A percentile compares a stretch with the other conserved stretches of the same genome.
Conservation (phyloP, 257 asterid species). For the Rehmannia glutinosa region DNA sequence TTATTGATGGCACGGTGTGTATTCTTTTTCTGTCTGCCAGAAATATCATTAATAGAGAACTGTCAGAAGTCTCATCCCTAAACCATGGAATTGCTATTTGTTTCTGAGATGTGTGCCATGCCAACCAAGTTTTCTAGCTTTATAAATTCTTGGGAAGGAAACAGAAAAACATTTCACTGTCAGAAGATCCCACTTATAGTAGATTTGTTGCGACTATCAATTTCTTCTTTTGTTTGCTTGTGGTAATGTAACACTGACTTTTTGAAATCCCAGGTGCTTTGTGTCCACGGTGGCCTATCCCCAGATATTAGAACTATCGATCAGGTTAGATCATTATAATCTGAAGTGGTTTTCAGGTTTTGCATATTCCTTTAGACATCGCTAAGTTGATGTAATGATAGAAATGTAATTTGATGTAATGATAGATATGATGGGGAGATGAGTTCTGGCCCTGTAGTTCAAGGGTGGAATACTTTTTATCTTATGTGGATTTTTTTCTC, state of each 20-base stretch:
- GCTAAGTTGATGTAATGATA: not conserved
- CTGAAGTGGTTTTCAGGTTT: not conserved
- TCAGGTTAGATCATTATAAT: conserved; percentile 54
- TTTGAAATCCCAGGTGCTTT: conserved; percentile 64
- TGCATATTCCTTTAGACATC: not conserved
- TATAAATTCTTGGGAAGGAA: not conserved
- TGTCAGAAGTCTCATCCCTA: no score
- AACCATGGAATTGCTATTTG: no score
- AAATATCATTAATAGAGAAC: not conserved
- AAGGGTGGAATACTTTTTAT: not conserved
- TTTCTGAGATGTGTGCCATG: no score
- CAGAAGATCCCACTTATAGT: not conserved
- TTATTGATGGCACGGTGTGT: conserved; percentile 91
- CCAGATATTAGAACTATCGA: conserved; percentile 95
- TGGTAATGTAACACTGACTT: conserved; percentile 2
- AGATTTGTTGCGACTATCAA: not conserved
- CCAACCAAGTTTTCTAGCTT: not conserved
- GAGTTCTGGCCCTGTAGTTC: not conserved
- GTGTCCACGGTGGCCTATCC: conserved; percentile 98
- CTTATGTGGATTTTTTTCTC: not conserved
- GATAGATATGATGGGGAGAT: not conserved
- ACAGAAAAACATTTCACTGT: not conserved
- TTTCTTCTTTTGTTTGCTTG: conserved; percentile 3
- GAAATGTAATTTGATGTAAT: not conserved
- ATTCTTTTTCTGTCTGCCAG: not conserved